Base-by-base conservation (phyloP, 176 grass and related monocot genomes). In the Guadua angustifolia region DNA sequence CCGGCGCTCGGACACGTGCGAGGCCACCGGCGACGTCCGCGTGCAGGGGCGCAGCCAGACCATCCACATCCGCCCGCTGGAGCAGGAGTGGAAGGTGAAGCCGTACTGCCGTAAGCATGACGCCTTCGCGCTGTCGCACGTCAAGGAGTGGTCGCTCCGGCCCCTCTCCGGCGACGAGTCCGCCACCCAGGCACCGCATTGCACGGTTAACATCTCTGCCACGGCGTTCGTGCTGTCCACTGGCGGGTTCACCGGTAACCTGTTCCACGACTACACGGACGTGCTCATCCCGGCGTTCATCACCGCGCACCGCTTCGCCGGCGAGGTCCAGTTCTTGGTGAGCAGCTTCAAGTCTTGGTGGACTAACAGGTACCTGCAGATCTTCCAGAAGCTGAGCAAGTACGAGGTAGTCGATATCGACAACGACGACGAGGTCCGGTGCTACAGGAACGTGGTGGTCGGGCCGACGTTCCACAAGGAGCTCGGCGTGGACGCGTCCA, bases 221-320 rank as follows among this genome's bases (percentile, higher is more conserved):
- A 90, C 92, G 4, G 89, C 89, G 7, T 86, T 94, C 80, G 83
- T 94, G 71, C 57, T 94, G 21, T 94, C 92, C 1, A 81, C 84
- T 0, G 89, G 89, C 51, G 92, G 94, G 57, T 97, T 92, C 89
- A 94, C 89, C 9, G 94, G 94, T 2, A 97, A 97, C 85, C 88
- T 81, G 29, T 97, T 97, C 89, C 91, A 97, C 71, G 94, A 96
- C 89, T 96, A 93, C 84, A 96, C 91, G 38, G 94, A 96, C 76
- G 94, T 96, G 62, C 79, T 96, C 1, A 88, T 96, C 69, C 94
- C 94, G n/a, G 80, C 92, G n/a, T 96, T 96, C 89, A 88, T 91
- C 66, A 91, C 86, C 0, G 85, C 91, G 16, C 79, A 63, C 9
- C 84, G 86, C 39, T 91, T 86, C 84, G 86, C n/a, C 1, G 94